Evolutionary conservation across 345 rosid genomes (phyloP).

Genomic region (Pseudoturritis turrita): DNA sequence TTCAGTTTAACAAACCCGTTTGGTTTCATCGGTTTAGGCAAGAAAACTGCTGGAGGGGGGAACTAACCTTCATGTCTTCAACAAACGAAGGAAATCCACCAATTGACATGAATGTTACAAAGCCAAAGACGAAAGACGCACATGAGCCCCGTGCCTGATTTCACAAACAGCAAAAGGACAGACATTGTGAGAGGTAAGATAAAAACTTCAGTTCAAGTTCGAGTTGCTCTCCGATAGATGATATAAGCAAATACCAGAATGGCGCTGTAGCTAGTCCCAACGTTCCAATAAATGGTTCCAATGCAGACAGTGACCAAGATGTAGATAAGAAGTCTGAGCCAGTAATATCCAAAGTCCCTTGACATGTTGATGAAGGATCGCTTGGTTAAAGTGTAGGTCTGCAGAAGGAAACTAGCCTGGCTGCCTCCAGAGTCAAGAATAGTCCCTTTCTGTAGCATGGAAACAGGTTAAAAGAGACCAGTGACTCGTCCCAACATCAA

Average conservation of each 20-base stretch:
- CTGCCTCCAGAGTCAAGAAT: conserved; percentile 91
- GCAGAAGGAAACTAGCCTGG: conserved; percentile 92
- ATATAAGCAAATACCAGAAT: conserved; percentile 56
- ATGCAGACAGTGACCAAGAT: conserved; percentile 77
- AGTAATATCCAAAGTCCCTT: conserved; percentile 93
- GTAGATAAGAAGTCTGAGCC: conserved; percentile 90
- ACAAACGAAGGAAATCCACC: conserved; percentile 97
- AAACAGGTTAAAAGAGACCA: not conserved
- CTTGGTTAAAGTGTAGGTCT: conserved; percentile 71
- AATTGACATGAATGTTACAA: conserved; percentile 93
- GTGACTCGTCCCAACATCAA: not conserved
- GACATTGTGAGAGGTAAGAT: conserved; percentile 5
- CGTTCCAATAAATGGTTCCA: conserved; percentile 81
- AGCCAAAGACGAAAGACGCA: conserved; percentile 90
- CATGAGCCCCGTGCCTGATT: conserved; percentile 89
- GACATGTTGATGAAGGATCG: conserved; percentile 94
- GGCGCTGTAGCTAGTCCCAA: conserved; percentile 78
- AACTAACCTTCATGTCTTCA: conserved; percentile 87
- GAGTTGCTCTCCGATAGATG: not conserved
- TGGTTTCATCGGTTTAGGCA: not conserved
- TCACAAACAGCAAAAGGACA: not conserved
- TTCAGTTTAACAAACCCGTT: conserved; percentile 3
- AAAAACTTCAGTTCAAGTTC: not conserved
- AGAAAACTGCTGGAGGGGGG: not conserved
- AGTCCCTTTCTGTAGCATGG: conserved; percentile 66